Conservation (phyloP, 495 filamentous ascomycete genomes). For the Tuber borchii region DNA sequence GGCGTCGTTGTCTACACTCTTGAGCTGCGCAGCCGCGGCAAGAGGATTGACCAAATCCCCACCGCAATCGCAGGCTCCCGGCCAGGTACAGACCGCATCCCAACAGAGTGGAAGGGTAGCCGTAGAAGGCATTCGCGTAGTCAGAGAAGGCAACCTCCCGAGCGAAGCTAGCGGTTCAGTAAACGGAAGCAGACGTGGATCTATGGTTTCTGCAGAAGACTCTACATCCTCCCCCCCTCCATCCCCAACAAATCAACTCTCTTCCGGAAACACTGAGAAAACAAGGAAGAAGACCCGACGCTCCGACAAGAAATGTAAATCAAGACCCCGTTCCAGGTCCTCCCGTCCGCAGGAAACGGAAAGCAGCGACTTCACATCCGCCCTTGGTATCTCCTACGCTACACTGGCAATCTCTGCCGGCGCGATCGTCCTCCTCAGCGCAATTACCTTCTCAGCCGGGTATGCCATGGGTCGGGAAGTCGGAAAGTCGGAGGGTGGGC, state of each 20-base stretch:
- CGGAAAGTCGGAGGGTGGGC: conserved; percentile 46
- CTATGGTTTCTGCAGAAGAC: not conserved
- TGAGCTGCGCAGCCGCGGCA: conserved; percentile 78
- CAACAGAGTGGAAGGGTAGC: conserved; percentile 41
- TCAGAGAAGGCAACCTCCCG: conserved; percentile 27
- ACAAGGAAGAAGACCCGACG: conserved; percentile 15
- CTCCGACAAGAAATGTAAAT: conserved; percentile 43
- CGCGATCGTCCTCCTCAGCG: conserved; percentile 83
- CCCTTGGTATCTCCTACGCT: conserved; percentile 45
- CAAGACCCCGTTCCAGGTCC: conserved; percentile 52
- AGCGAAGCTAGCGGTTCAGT: conserved; percentile 12
- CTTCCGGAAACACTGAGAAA: not conserved
- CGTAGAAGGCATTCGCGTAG: conserved; percentile 39
- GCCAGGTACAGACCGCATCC: conserved; percentile 16
- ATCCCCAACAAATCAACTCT: conserved; percentile 8
- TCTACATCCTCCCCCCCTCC: conserved; percentile 26
- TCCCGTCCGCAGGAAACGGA: conserved; percentile 49
- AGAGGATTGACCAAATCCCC: conserved; percentile 66
- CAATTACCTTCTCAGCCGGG: conserved; percentile 87
- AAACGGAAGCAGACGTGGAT: not conserved
- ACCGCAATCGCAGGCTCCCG: conserved; percentile 21
- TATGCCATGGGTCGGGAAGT: conserved; percentile 83
- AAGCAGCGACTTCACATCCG: conserved; percentile 44
- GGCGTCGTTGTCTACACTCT: conserved; percentile 85
- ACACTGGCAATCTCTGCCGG: conserved; percentile 90